Percentiles rank a stretch among this genome's conserved stretches.
phyloP scores from a whole-genome alignment of 2,329 filamentous ascomycete genomes.

The Penicillium sumatraense region DNA sequence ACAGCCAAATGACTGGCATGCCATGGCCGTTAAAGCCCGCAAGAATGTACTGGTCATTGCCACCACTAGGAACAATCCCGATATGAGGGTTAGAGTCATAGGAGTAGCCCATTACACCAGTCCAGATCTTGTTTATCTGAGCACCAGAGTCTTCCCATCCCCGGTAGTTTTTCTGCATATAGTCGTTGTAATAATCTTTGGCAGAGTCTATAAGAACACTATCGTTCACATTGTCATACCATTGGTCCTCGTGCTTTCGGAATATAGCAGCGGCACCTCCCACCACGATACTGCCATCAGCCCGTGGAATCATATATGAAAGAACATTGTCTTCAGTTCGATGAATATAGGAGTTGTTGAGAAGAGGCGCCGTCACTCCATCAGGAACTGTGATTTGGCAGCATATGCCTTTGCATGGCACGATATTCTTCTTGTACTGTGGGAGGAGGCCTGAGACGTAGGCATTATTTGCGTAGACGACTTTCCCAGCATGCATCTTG shows the following conservation, averaged over 20 bases:
- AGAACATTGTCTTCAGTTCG: constrained; percentile 47
- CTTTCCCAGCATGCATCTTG: constrained; percentile 62
- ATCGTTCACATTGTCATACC: constrained; percentile 57
- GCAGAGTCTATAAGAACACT: constrained; percentile 54
- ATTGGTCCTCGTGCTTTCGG: constrained; percentile 28
- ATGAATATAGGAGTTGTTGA: constrained; percentile 63
- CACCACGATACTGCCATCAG: constrained; percentile 61
- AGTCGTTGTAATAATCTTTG: constrained; percentile 45
- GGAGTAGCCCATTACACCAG: constrained; percentile 58
- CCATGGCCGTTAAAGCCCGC: constrained; percentile 71
- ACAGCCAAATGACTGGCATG: constrained; percentile 68
- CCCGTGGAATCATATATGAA: constrained; percentile 65
- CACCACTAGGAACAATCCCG: constrained; percentile 50
- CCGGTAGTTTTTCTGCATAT: constrained; percentile 43
- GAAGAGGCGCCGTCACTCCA: constrained; percentile 32
- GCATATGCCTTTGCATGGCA: constrained; percentile 71
- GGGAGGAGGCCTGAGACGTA: constrained; percentile 81
- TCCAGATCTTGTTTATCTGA: constrained; percentile 41
- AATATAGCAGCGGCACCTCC: constrained; percentile 62
- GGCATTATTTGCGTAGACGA: constrained; percentile 82
- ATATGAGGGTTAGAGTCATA: constrained; percentile 59
- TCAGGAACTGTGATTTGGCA: constrained; percentile 38
- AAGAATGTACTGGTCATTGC: constrained; percentile 58
- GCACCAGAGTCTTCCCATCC: constrained; percentile 45
- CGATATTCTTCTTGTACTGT: constrained; percentile 70